A percentile compares a stretch with the other conserved stretches of the same genome.
Conservation (phyloP, 192 early-diverging fungal genomes). For the Powellomyces hirtus region DNA sequence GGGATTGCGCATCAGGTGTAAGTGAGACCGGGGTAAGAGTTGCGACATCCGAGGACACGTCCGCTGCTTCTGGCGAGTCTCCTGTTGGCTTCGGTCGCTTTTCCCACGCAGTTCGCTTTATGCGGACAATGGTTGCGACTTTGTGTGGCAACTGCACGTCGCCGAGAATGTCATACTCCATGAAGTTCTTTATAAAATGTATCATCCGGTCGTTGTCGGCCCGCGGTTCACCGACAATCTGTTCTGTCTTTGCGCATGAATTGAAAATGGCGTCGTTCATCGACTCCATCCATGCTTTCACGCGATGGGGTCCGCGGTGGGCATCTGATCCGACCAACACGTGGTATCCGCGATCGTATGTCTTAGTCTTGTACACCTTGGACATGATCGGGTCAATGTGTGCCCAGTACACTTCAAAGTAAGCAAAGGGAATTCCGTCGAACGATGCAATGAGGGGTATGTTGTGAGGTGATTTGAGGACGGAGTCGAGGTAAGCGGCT, state of each 20-base stretch:
- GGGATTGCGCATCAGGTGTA: too few species aligned
- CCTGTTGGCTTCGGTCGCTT: too few species aligned
- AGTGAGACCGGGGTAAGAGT: too few species aligned
- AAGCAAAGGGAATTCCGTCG: constrained; percentile 27
- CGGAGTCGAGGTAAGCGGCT: neutral
- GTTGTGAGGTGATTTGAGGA: neutral
- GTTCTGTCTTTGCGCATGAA: constrained; percentile 1
- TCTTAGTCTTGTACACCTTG: too few species aligned
- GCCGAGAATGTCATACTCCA: too few species aligned
- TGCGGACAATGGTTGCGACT: too few species aligned
- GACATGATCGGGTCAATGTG: constrained; percentile 1
- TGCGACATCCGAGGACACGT: too few species aligned
- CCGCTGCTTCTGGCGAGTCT: too few species aligned
- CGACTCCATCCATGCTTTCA: constrained; percentile 4
- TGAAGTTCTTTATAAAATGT: too few species aligned
- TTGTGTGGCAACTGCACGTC: constrained; percentile 7
- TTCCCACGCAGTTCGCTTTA: too few species aligned
- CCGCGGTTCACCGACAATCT: constrained; percentile 15
- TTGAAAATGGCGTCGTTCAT: constrained; percentile 5
- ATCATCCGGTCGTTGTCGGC: constrained; percentile 21
- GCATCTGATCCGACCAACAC: constrained; percentile 9
- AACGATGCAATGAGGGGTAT: constrained; percentile 18
- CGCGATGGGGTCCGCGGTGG: constrained; percentile 17
- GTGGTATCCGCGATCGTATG: constrained; percentile 15
- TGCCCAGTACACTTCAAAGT: constrained; percentile 35